A percentile compares a stretch with the other conserved stretches of the same genome.
phyloP scores from a whole-genome alignment of 2,329 filamentous ascomycete genomes.

The Helotiales sp. region DNA sequence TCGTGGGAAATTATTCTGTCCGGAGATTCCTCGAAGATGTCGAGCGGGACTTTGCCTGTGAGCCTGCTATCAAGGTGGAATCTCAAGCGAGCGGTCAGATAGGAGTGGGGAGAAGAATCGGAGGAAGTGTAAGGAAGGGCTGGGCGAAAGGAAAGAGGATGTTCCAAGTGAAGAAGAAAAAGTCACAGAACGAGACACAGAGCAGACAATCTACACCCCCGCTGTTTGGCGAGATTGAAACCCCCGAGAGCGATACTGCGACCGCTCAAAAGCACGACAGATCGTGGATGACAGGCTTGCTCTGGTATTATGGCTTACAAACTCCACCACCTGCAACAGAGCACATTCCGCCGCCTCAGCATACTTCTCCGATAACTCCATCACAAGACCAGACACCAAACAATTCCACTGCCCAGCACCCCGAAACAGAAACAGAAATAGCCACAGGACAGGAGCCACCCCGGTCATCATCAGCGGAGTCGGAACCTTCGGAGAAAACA shows the following conservation, averaged over 20 bases:
- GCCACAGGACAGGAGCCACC: background rate
- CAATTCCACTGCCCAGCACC: background rate
- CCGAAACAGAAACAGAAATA: background rate
- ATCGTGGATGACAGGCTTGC: conserved; percentile 15
- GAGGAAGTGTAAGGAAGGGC: background rate
- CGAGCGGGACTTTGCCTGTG: conserved; percentile 12
- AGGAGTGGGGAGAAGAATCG: background rate
- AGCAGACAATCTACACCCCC: background rate
- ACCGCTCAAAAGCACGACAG: conserved; percentile 1
- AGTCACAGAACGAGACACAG: background rate
- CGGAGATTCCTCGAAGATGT: conserved; percentile 22
- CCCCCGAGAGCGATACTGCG: background rate
- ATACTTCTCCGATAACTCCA: background rate
- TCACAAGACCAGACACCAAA: background rate
- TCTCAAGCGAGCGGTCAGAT: too few relatives aligned
- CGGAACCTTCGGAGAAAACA: background rate
- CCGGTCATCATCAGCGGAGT: background rate
- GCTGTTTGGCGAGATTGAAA: conserved; percentile 26
- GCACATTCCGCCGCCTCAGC: background rate
- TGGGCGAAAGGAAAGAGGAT: background rate
- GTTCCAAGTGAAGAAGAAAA: background rate
- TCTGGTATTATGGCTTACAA: conserved; percentile 24
- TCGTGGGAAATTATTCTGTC: conserved; percentile 29
- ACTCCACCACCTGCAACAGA: background rate
- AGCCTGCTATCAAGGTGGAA: background rate